Evolutionary conservation across 2,329 filamentous ascomycete genomes (phyloP).

Genomic region (Tolypocladium sp.): DNA sequence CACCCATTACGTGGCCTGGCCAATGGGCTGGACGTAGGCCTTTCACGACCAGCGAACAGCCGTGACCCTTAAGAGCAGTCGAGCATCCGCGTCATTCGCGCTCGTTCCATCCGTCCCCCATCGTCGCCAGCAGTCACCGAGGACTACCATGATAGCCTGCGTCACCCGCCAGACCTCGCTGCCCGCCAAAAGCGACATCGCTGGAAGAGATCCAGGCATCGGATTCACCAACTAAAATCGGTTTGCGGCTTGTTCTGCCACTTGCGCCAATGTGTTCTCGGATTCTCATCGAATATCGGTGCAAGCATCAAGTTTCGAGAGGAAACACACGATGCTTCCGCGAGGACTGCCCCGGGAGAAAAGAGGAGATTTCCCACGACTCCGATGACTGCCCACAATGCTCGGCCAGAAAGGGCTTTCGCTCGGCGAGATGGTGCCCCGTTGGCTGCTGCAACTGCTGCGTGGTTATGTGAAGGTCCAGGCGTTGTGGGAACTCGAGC

Average conservation of each 20-base stretch:
- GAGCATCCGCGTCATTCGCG: background rate
- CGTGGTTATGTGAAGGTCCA: slow-evolving; percentile 11
- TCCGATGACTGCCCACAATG: slow-evolving; percentile 24
- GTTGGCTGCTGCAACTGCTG: slow-evolving; percentile 22
- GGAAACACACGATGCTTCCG: slow-evolving; percentile 26
- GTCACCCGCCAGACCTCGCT: background rate
- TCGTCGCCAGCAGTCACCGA: background rate
- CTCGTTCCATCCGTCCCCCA: background rate
- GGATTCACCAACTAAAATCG: background rate
- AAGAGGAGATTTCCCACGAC: slow-evolving; percentile 19
- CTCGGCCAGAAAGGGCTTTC: slow-evolving; percentile 17
- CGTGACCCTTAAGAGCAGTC: background rate
- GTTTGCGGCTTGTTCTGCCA: background rate
- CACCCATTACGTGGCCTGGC: slow-evolving; percentile 7
- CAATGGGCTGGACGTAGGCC: background rate
- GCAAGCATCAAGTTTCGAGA: slow-evolving; percentile 24
- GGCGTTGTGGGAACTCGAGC: background rate
- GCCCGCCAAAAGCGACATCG: background rate
- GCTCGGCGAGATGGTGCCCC: slow-evolving; percentile 26
- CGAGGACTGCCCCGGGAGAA: slow-evolving; percentile 18
- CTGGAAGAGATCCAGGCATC: background rate
- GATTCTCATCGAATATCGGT: slow-evolving; percentile 23
- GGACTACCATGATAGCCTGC: background rate
- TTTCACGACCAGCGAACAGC: background rate
- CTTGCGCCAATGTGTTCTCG: slow-evolving; percentile 21